phyloP scores from a whole-genome alignment of 805 yeast species.

The Candida germanica region DNA sequence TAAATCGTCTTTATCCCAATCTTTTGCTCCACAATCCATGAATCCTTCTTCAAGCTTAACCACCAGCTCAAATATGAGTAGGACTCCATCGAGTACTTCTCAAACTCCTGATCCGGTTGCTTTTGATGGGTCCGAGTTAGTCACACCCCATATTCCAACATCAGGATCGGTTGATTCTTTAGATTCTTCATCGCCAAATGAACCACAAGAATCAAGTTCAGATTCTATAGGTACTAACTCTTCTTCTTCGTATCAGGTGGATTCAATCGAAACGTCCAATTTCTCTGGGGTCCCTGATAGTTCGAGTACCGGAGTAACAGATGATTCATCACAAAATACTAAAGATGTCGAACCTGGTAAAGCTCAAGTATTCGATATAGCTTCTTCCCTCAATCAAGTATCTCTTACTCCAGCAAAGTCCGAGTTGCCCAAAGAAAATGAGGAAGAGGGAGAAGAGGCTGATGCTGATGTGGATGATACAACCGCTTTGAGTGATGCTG shows the following conservation, averaged over 20 bases:
- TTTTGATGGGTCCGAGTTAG: not conserved
- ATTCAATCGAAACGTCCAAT: not conserved
- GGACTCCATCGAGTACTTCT: not conserved
- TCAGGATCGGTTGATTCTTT: conserved; percentile 6
- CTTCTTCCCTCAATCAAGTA: not conserved
- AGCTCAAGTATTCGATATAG: not conserved
- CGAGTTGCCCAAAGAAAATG: not conserved
- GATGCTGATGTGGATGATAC: not conserved
- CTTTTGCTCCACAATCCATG: conserved; percentile 26
- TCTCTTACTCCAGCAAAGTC: not conserved
- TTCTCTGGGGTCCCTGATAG: conserved; percentile 6
- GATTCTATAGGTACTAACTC: not conserved
- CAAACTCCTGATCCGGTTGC: not conserved
- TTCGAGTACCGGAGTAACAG: conserved; percentile 9
- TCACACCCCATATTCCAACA: not conserved
- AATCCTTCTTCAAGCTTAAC: not conserved
- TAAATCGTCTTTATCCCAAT: conserved; percentile 27
- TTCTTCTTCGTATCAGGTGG: not conserved
- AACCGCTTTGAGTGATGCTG: too few species aligned
- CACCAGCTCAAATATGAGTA: not conserved
- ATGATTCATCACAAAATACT: conserved; percentile 6
- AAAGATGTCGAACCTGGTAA: not conserved
- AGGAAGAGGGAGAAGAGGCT: not conserved
- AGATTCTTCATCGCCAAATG: not conserved
- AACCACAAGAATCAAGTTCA: not conserved